Evolutionary conservation across 148 eudicot genomes (phyloP).

Genomic region (Persicaria tinctoria): DNA sequence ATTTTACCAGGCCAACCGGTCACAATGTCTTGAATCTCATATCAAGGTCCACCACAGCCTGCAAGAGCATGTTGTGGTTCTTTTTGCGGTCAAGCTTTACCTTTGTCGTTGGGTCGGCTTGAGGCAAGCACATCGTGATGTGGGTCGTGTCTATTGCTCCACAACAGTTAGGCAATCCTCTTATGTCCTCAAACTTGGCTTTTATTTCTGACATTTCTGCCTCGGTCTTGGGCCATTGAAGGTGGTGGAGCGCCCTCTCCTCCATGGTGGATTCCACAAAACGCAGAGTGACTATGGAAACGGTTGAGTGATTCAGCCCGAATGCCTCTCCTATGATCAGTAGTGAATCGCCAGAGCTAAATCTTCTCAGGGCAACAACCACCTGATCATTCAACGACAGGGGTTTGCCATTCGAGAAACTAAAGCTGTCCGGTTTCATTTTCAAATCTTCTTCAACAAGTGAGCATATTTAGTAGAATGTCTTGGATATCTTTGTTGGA

Average conservation of each 20-base stretch:
- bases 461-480: slow-evolving; percentile 73
- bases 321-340: too few species aligned
- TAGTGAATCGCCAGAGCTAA: slow-evolving; percentile 72
- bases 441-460: slow-evolving; percentile 55
- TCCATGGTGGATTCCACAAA: slow-evolving; percentile 87
- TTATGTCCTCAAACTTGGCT: slow-evolving; percentile 53
- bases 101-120: slow-evolving; percentile 39
- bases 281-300: slow-evolving; percentile 84
- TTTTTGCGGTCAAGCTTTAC: slow-evolving; percentile 55
- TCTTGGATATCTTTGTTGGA: slow-evolving; percentile 42
- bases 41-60: slow-evolving; percentile 77
- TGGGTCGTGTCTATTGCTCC: slow-evolving; percentile 83
- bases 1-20: slow-evolving; percentile 83
- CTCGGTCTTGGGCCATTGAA: slow-evolving; percentile 72
- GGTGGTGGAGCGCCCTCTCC: slow-evolving; percentile 58
- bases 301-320: slow-evolving; percentile 68
- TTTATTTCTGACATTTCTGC: slow-evolving; percentile 47
- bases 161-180: slow-evolving; percentile 80
- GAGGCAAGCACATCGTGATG: slow-evolving; percentile 53
- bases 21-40: slow-evolving; percentile 66
- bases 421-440: slow-evolving; percentile 40
- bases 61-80: slow-evolving; percentile 79
- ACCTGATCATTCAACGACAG: slow-evolving; percentile 62
- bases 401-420: slow-evolving; percentile 44
- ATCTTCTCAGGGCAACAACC: slow-evolving; percentile 77